Conservation (phyloP, 768 basidiomycete species). For the Tylopilus vinaceipallidus region DNA sequence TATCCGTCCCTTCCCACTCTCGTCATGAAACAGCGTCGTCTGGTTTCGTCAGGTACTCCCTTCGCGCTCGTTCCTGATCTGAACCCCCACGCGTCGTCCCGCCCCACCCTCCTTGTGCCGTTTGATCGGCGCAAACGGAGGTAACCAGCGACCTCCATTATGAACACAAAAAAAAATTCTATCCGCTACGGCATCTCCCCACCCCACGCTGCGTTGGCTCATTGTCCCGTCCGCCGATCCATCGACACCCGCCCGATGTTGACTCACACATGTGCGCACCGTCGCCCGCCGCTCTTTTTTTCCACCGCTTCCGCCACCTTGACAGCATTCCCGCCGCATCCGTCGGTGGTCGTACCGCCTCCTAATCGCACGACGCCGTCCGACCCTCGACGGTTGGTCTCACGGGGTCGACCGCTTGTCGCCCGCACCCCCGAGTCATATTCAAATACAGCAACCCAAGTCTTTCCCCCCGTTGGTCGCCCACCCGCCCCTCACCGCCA, state of each 20-base stretch:
- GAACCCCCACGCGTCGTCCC: background rate
- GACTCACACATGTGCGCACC: background rate
- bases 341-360: no score
- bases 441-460: background rate
- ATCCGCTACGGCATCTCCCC: slow-evolving; percentile 2
- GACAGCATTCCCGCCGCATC: no score
- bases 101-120: background rate
- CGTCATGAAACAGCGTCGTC: background rate
- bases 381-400: background rate
- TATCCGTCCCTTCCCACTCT: slow-evolving; percentile 4
- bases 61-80: slow-evolving; percentile 18
- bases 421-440: background rate
- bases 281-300: background rate
- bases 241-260: background rate
- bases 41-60: background rate
- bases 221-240: background rate
- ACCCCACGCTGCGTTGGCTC: background rate
- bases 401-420: background rate
- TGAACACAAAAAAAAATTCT: slow-evolving; percentile 2
- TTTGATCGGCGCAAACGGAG: slow-evolving; percentile 23
- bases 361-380: background rate
- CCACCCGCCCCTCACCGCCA: background rate
- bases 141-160: slow-evolving; percentile 12
- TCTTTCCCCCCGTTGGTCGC: background rate
- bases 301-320: no score